Base-by-base conservation (phyloP, 2,329 filamentous ascomycete species). In the Ceratocystis colombiana region DNA sequence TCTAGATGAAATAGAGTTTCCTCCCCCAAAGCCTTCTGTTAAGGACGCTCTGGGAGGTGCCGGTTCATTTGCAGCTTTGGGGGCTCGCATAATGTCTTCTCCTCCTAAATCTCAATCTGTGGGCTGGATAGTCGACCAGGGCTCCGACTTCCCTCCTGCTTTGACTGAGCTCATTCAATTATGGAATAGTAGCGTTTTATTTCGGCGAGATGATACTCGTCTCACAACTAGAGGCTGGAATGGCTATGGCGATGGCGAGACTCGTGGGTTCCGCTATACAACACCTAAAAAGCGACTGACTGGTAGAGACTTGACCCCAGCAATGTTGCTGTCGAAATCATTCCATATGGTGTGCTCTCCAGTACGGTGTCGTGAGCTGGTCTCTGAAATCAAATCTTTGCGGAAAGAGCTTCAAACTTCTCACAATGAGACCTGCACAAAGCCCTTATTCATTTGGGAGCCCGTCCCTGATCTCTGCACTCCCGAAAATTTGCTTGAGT, bases 191-290 rank as follows among this genome's bases (percentile, higher is more conserved):
- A 83, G 84, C 5, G 88, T 84, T 22, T 72, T 90, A 17, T 77
- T 94, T 70, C 84, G 91, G 64, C 77, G 84, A 62, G 85, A 88
- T 65, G 78, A 79, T 1, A 75, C 80, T 5, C 84, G 89, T 28
- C 79, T 89, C 62, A 97, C 93, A 1, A 99, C 94, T 0, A 84
- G 90, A 59, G 92, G 88, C 59, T 96, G 90, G 90, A 97, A 97
- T 74, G 89, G 89, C 62, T 97, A 97, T 73, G 84, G 87, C 46
- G 81, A 83, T 41, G 84, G 85, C 68, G 83, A 89, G 73, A 82
- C 85, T 70, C 79, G 82, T 75, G 86, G 87, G 6, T 99, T 99
- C 79, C 87, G 85, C 73, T 99, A 97, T 74, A 80, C 86, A 64
- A 96, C 92, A 0, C 87, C 90, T 0, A 97, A 96, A 76, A 80